Evolutionary conservation across 2,329 filamentous ascomycete species (phyloP), one percentile per base, ranked within the genome.

Genomic region (Septoria linicola): DNA sequence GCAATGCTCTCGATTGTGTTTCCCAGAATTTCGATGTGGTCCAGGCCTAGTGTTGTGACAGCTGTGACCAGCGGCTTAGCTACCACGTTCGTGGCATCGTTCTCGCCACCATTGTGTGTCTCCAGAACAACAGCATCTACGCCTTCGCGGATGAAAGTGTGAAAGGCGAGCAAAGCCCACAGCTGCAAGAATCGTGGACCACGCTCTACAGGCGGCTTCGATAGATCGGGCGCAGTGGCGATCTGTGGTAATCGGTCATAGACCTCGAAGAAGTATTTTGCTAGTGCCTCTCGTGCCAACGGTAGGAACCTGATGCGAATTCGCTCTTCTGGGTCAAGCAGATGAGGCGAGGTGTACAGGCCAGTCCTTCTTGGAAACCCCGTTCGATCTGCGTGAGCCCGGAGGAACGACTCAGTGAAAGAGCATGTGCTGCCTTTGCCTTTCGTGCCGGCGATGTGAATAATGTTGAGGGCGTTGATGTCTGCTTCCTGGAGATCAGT

Each of bases 381-480:
- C 13, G 54, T 60, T 1, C 72, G 68, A 61, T 82, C 81, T 55
- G 83, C 79, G 6, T 77, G 73, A 10, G 53, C 43, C 30, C 57
- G 51, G 10, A 96, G 76, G 58, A 95, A 86, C 1, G 83, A 83
- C 17, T 89, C 88, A 8, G 88, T 80, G 67, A 90, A 91, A 5
- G 89, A 85, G 62, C 87, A 89, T 0, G 89, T 89, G 4, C 88
- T 92, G 21, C 91, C 91, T 70, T 96, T 97, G 51, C 92, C 92
- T 69, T 96, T 96, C 1, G 91, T 96, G 8, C 92, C 92, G 1
- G 92, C 88, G 37, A 96, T 82, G 66, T 96, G 92, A 53, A 96
- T 83, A 59, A 78, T 70, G 47, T 59, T 62, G 10, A 64, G 41
- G 2, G 14, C 2, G 30, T 59, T 58, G 36, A 64, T 36, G 19